These are phyloP conservation scores for Chrysopogon serrulatus DNA, from an alignment of 176 grass and related monocot genomes.

Conservation along the genomic window DNA sequence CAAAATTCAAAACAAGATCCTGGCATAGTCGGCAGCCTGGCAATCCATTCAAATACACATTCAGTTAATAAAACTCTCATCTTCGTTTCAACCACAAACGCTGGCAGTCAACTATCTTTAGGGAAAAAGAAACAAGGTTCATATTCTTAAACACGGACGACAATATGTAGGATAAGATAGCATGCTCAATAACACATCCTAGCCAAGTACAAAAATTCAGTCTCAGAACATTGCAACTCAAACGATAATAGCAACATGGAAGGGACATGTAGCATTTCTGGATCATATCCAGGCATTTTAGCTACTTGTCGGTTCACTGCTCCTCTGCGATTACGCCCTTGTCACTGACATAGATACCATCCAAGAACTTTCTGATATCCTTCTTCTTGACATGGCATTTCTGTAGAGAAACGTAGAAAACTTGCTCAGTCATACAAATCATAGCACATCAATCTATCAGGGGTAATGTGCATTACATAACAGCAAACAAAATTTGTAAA, in stretches of 20 bases:
- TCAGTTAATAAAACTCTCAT: not conserved
- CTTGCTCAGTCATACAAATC: not conserved
- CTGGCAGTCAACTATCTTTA: conserved; percentile 8
- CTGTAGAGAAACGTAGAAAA: not conserved
- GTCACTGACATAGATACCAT: conserved; percentile 79
- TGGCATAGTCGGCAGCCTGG: not conserved
- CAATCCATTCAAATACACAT: not conserved
- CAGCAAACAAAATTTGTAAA: not conserved
- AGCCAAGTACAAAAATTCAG: conserved; percentile 37
- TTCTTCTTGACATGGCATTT: conserved; percentile 97
- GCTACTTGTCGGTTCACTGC: conserved; percentile 24
- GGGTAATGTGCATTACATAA: not conserved
- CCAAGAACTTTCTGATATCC: conserved; percentile 87
- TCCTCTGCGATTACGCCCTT: conserved; percentile 58
- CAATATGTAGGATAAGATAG: conserved; percentile 20
- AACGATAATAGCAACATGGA: conserved; percentile 2
- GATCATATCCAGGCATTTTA: not conserved
- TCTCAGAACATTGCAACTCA: conserved; percentile 23
- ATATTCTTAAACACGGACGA: not conserved
- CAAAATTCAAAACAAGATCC: not conserved
- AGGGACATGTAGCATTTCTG: not conserved
- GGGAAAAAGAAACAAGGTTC: not conserved
- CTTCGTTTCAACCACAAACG: not conserved
- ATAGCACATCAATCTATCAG: not conserved
- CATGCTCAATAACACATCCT: conserved; percentile 28